Evolutionary conservation across 2,329 filamentous ascomycete species (phyloP).

Genomic region (Blastomyces emzantsi): DNA sequence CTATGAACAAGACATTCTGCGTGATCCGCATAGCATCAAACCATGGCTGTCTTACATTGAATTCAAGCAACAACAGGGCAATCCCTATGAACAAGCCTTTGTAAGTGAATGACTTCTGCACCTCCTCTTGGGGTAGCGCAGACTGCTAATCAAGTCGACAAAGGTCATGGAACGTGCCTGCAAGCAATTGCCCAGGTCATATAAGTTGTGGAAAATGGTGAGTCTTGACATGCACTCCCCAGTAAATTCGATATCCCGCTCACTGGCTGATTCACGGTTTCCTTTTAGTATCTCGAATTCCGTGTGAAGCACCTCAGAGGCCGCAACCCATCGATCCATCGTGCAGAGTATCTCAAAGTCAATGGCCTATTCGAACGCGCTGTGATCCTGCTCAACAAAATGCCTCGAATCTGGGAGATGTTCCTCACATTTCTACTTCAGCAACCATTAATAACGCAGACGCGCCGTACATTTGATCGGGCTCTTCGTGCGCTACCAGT

Average conservation of each 20-base stretch:
- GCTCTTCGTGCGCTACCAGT: slow-evolving; percentile 84
- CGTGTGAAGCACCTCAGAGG: slow-evolving; percentile 70
- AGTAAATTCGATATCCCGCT: not conserved
- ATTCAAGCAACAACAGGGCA: slow-evolving; percentile 82
- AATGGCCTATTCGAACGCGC: slow-evolving; percentile 91
- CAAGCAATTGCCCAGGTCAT: slow-evolving; percentile 79
- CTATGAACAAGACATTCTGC: slow-evolving; percentile 92
- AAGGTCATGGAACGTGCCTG: slow-evolving; percentile 82
- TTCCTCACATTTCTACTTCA: slow-evolving; percentile 84
- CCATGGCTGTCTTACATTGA: slow-evolving; percentile 93
- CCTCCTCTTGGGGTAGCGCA: not conserved
- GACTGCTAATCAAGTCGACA: slow-evolving; percentile 3
- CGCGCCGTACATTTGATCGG: slow-evolving; percentile 81
- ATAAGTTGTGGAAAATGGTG: slow-evolving; percentile 97
- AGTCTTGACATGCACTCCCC: slow-evolving; percentile 15
- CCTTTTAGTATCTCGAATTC: slow-evolving; percentile 69
- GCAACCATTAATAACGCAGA: slow-evolving; percentile 84
- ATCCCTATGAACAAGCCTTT: slow-evolving; percentile 73
- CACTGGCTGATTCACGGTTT: slow-evolving; percentile 10
- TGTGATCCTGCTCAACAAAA: slow-evolving; percentile 91
- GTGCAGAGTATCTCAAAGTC: slow-evolving; percentile 79
- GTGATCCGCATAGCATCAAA: slow-evolving; percentile 75
- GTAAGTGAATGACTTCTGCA: slow-evolving; percentile 31
- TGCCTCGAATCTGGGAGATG: slow-evolving; percentile 98
- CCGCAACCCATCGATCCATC: slow-evolving; percentile 72